These are phyloP conservation scores for Exophiala spinifera DNA, from an alignment of 2,329 filamentous ascomycete species.

Conservation along the genomic window DNA sequence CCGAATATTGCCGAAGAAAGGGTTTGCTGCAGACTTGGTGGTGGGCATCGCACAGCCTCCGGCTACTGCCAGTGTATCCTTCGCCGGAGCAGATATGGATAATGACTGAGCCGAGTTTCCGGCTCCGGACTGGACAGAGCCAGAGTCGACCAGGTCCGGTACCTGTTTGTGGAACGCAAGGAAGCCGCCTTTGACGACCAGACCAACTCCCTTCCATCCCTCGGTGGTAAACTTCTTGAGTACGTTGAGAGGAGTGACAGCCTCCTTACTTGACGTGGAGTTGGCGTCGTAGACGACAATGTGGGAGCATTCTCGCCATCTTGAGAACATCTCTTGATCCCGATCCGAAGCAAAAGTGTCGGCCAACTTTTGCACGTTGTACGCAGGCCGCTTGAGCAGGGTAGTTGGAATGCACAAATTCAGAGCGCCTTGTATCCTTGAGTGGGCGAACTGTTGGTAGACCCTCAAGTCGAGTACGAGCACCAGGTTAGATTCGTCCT, in stretches of 20 bases:
- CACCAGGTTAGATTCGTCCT: constrained; percentile 50
- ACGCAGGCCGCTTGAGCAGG: constrained; percentile 82
- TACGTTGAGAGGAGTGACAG: constrained; percentile 75
- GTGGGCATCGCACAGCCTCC: constrained; percentile 81
- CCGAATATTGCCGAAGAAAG: constrained; percentile 93
- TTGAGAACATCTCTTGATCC: constrained; percentile 69
- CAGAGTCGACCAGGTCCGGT: constrained; percentile 61
- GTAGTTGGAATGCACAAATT: constrained; percentile 96
- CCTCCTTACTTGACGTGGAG: constrained; percentile 76
- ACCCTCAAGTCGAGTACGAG: constrained; percentile 84
- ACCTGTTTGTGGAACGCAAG: constrained; percentile 66
- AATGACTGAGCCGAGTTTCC: constrained; percentile 45
- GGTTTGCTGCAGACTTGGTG: constrained; percentile 67
- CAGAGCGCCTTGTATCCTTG: constrained; percentile 74
- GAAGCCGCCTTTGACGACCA: constrained; percentile 81
- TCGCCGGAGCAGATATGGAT: constrained; percentile 51
- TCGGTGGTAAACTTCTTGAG: constrained; percentile 89
- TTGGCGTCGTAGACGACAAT: constrained; percentile 85
- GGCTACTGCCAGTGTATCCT: constrained; percentile 70
- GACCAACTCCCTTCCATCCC: constrained; percentile 70
- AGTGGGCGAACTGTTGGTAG: constrained; percentile 73
- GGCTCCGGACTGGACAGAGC: constrained; percentile 36
- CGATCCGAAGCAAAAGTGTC: constrained; percentile 75
- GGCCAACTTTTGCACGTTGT: constrained; percentile 81
- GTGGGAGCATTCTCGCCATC: constrained; percentile 69